phyloP scores from a whole-genome alignment of 73 alveolate species.

The Symbiodinium natans region DNA sequence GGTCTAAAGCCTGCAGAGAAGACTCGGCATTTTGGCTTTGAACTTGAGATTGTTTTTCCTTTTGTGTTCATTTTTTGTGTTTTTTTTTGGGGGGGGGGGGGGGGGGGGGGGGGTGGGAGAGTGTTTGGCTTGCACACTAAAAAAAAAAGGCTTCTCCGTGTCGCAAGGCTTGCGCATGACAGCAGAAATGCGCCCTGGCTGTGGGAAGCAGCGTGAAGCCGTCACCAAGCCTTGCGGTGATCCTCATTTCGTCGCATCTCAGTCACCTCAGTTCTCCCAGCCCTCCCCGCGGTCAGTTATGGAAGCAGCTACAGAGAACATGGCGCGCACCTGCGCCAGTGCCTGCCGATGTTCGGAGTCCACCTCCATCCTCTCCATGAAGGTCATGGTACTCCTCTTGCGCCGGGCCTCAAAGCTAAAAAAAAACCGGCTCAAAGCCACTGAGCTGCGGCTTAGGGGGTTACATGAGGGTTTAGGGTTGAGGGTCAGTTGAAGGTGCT shows the following conservation, averaged over 20 bases:
- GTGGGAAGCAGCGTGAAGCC: background rate
- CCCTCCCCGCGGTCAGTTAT: no score
- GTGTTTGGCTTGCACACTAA: background rate
- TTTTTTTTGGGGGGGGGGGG: no score
- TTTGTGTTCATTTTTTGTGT: no score
- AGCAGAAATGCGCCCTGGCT: background rate
- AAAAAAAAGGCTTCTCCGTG: background rate
- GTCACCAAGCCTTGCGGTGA: slow-evolving; percentile 41
- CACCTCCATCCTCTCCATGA: slow-evolving; percentile 91
- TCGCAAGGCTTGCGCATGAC: background rate
- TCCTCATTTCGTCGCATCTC: slow-evolving; percentile 74
- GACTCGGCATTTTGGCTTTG: background rate
- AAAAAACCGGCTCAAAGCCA: background rate
- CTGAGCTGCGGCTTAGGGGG: no score
- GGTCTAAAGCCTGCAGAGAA: slow-evolving; percentile 39
- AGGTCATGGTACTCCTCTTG: slow-evolving; percentile 80
- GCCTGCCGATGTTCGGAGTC: slow-evolving; percentile 76
- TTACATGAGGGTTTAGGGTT: no score
- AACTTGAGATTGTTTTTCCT: background rate
- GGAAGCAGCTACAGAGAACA: background rate
- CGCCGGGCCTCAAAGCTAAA: slow-evolving; percentile 52
- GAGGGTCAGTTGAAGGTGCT: no score
- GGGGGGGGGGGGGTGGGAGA: no score
- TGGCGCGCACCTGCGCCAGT: slow-evolving; percentile 37
- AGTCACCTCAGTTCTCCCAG: slow-evolving; percentile 1